Evolutionary conservation across 73 alveolate species (phyloP), one percentile per base, ranked within the genome.

Genomic region (Stentor coeruleus): DNA sequence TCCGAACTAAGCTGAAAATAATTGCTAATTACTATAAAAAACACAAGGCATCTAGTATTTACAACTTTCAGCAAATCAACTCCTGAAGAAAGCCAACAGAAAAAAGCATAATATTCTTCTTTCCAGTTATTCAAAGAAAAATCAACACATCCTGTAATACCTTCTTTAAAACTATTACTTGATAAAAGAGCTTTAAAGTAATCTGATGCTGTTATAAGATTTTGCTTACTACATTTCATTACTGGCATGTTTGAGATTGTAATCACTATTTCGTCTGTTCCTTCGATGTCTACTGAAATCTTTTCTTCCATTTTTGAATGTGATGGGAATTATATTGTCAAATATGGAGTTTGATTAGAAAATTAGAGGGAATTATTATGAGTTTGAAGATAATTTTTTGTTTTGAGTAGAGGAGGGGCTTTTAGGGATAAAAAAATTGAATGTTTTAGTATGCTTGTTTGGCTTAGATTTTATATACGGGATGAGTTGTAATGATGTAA

Each of bases 181-280:
- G 35, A 31, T 20, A 57, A n/a, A 20, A 57, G 28, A 57, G 73
- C 73, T 57, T 57, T 31, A 57, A 57, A 57, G 2, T 57, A 57
- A 31, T 57, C 73, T n/a, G 35, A 20, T 57, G 73, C 15, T 0
- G 15, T 31, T 0, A 57, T 57, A 57, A 57, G 73, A 57, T 31
- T n/a, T 57, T 57, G 73, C 73, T 57, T 57, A 57, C 28, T 57
- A 31, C 96, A 89, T n/a, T 57, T n/a, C 1, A 57, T n/a, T 20
- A 31, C 35, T 1, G 15, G 0, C 73, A 57, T 1, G 28, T 57
- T 31, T 20, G 73, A 57, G 28, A 57, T 57, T 57, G 15, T 57
- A 31, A 57, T 57, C 15, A 57, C 28, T 20, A 57, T 57, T 2
- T 57, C 73, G 28, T n/a, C 35, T n/a, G 15, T 31, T n/a, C 73